A percentile compares a stretch with the other conserved stretches of the same genome.
Conservation (phyloP, 768 basidiomycete species). For the Coprinellus micaceus region DNA sequence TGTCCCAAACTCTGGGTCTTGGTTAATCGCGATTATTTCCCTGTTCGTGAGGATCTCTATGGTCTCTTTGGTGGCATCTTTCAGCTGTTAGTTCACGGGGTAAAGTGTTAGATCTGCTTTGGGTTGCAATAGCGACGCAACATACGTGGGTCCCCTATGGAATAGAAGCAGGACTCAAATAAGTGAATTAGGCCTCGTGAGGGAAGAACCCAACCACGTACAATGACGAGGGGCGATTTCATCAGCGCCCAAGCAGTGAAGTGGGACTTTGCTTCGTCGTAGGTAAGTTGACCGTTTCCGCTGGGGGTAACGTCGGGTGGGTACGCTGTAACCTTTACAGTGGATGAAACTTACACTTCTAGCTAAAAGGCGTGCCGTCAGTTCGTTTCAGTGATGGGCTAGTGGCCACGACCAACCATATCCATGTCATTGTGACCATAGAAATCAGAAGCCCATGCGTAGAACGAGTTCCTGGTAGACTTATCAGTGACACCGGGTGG, state of each 20-base stretch:
- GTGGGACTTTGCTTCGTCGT: conserved; percentile 64
- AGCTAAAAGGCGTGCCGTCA: conserved; percentile 32
- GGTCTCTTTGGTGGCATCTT: conserved; percentile 39
- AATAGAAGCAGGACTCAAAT: too few relatives aligned
- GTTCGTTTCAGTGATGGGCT: background rate
- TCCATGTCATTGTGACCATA: conserved; percentile 69
- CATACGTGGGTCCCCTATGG: conserved; percentile 21
- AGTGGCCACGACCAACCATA: conserved; percentile 39
- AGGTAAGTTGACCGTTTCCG: conserved; percentile 59
- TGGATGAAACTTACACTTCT: conserved; percentile 43
- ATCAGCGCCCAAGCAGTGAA: conserved; percentile 72
- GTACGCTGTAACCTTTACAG: background rate
- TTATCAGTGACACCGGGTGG: conserved; percentile 1
- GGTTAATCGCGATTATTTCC: conserved; percentile 68
- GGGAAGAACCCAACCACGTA: conserved; percentile 15
- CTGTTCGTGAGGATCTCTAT: conserved; percentile 56
- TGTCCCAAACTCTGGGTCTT: conserved; percentile 59
- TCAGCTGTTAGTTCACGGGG: background rate
- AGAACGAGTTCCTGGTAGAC: conserved; percentile 55
- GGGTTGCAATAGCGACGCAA: background rate
- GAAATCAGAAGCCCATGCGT: conserved; percentile 59
- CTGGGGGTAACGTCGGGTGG: conserved; percentile 25
- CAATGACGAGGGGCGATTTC: conserved; percentile 65
- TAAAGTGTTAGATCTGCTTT: background rate
- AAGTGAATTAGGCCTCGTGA: too few relatives aligned